phyloP scores from a whole-genome alignment of 352 stramenopile species.

The Globisporangium perplexum region DNA sequence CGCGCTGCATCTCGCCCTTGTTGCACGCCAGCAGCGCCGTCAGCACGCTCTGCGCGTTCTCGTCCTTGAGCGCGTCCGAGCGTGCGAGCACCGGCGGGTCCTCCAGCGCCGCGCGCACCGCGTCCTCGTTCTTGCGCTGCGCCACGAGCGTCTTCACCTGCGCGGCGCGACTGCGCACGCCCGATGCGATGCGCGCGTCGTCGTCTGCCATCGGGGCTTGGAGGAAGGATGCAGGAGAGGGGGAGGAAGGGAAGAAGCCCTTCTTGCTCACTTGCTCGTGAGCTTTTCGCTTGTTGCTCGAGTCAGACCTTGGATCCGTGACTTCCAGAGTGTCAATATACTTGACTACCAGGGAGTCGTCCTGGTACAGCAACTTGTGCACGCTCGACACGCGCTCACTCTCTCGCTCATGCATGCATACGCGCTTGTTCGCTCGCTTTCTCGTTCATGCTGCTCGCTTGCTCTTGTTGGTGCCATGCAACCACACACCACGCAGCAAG shows the following conservation, averaged over 20 bases:
- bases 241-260: neutral
- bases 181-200: constrained; percentile 42
- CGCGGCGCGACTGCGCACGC: constrained; percentile 53
- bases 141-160: constrained; percentile 67
- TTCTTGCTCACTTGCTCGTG: neutral
- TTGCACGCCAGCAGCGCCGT: constrained; percentile 71
- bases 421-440: no score
- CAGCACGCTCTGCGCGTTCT: constrained; percentile 81
- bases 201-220: constrained; percentile 39
- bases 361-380: no score
- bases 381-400: no score
- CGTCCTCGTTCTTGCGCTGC: constrained; percentile 79
- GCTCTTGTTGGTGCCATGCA: no score
- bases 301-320: no score
- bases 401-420: no score
- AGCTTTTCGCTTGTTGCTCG: no score
- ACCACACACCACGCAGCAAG: no score
- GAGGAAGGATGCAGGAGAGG: neutral
- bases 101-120: constrained; percentile 62
- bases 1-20: constrained; percentile 83
- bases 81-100: constrained; percentile 67
- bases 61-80: constrained; percentile 53
- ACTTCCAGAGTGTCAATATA: no score
- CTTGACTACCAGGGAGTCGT: no score
- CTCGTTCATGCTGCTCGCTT: no score